These are phyloP conservation scores for Trichaptum fuscoviolaceum DNA, from an alignment of 768 basidiomycete species.

Conservation along the genomic window DNA sequence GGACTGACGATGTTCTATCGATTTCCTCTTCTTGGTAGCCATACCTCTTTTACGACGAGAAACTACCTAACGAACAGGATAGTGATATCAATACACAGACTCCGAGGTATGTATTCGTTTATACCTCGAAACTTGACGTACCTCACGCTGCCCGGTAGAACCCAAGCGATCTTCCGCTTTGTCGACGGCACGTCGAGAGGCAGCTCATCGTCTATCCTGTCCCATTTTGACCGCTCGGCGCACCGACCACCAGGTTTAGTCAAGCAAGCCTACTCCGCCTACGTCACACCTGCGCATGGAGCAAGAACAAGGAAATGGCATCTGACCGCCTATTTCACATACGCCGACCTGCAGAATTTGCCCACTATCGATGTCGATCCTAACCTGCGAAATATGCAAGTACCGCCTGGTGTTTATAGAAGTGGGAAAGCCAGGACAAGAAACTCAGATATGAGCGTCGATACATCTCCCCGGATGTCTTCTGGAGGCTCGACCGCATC, in stretches of 20 bases:
- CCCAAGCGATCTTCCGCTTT: conserved; percentile 39
- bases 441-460: conserved; percentile 25
- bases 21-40: conserved; percentile 32
- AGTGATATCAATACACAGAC: conserved; percentile 30
- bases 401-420: conserved; percentile 35
- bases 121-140: conserved; percentile 8
- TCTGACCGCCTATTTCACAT: conserved; percentile 44
- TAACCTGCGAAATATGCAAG: conserved; percentile 26
- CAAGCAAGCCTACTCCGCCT: conserved; percentile 70
- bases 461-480: conserved; percentile 5
- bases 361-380: conserved; percentile 35
- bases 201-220: conserved; percentile 45
- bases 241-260: conserved; percentile 53
- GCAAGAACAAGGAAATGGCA: conserved; percentile 59
- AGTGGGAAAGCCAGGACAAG: conserved; percentile 36
- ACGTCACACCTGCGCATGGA: conserved; percentile 42
- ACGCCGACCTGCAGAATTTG: conserved; percentile 32
- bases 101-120: conserved; percentile 29
- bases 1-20: neutral
- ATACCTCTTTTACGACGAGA: conserved; percentile 67
- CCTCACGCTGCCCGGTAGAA: conserved; percentile 13
- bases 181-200: conserved; percentile 51
- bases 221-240: conserved; percentile 52
- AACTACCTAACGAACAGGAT: conserved; percentile 39
- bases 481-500: conserved; percentile 19